Evolutionary conservation across 2,329 filamentous ascomycete species (phyloP).

Genomic region (Pseudopyrenochaeta lycopersici): DNA sequence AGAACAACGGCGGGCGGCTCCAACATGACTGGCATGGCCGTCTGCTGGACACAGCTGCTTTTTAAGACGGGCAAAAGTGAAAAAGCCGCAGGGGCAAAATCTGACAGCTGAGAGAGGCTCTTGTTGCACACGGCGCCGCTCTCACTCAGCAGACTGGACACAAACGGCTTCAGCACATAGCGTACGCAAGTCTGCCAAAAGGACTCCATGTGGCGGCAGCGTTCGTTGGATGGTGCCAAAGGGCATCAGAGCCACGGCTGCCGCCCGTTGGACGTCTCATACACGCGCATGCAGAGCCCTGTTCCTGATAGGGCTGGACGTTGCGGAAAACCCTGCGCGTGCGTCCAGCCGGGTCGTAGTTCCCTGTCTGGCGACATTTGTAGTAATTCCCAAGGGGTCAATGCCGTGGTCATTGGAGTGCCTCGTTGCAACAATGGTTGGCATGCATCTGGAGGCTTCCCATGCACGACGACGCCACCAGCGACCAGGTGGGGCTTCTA

Average conservation of each 20-base stretch:
- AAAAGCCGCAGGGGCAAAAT: slow-evolving; percentile 11
- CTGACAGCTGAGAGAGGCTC: slow-evolving; percentile 23
- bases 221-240: slow-evolving; percentile 26
- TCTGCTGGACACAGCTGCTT: slow-evolving; percentile 24
- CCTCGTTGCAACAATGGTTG: background rate
- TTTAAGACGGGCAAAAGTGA: slow-evolving; percentile 12
- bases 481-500: slow-evolving; percentile 19
- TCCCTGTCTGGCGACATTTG: slow-evolving; percentile 3
- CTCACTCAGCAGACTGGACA: slow-evolving; percentile 26
- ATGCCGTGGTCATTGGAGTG: slow-evolving; percentile 1
- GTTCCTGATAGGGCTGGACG: slow-evolving; percentile 31
- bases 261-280: slow-evolving; percentile 38
- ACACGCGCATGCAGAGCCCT: slow-evolving; percentile 24
- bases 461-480: slow-evolving; percentile 1
- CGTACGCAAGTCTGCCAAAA: slow-evolving; percentile 5
- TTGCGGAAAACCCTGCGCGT: slow-evolving; percentile 16
- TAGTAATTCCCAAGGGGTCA: slow-evolving; percentile 2
- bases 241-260: slow-evolving; percentile 29
- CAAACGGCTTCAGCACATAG: slow-evolving; percentile 18
- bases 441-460: slow-evolving; percentile 1
- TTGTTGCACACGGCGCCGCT: slow-evolving; percentile 22
- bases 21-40: slow-evolving; percentile 15
- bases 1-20: slow-evolving; percentile 22
- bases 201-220: slow-evolving; percentile 29
- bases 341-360: slow-evolving; percentile 15